Evolutionary conservation across 2,329 filamentous ascomycete genomes (phyloP), one percentile per base, ranked within the genome.

Genomic region (Aspergillaceae sp.): DNA sequence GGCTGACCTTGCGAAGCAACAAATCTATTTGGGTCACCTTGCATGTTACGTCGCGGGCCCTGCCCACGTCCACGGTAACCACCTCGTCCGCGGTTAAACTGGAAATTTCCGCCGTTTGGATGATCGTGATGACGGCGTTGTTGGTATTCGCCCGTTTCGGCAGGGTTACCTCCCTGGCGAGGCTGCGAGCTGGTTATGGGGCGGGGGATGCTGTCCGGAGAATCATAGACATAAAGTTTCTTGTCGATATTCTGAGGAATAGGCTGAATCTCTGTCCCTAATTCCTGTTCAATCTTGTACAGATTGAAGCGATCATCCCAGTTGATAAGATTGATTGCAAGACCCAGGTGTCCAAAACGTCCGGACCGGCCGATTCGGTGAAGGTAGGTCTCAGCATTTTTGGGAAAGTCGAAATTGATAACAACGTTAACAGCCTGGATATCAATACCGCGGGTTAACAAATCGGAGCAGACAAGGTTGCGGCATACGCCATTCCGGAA

Each of bases 381-480:
- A 48, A 98, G 82, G 65, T 98, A 98, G 0, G 92, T 98, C 72
- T 98, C 92, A 10, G 92, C 94, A 61, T 98, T 98, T 75, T 98
- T 98, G 45, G 92, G 92, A 68, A 98, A 98, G 63, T 98, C 92
- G 62, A 98, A 98, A 74, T 98, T 98, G 80, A 98, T 98, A 65
- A 98, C 92, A 46, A 98, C 92, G 60, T 98, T 98, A 63, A 98
- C 92, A 45, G 92, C 92, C 70, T 98, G 92, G 55, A 98, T 98
- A 72, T 98, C 92, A 62, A 98, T 98, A 82, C 92, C 92, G 71
- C 92, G 90, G 53, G 92, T 98, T 53, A 98, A 79, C 35, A 98
- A 77, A 72, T 98, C 92, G 2, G 94, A 98, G 72, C 92, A 98
- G 52, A 98, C 92, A 34, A 98, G 81, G 67, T 98, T 98, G 61